Conservation (phyloP, 1,284 basidiomycete species). For the Cronartium quercuum region DNA sequence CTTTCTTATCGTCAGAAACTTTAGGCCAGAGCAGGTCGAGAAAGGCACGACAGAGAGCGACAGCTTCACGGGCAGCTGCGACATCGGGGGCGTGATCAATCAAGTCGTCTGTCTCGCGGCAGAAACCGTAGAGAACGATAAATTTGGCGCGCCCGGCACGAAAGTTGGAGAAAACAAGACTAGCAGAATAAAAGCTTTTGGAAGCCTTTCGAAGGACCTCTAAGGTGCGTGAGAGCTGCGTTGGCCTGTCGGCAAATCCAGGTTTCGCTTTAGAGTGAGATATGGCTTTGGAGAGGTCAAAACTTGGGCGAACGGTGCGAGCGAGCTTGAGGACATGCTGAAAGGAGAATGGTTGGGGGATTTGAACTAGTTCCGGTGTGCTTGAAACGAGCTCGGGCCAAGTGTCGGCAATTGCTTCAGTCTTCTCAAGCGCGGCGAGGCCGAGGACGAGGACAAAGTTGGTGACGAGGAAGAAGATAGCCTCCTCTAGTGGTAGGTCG, state of each 20-base stretch:
- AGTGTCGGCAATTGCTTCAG: slow-evolving; percentile 42
- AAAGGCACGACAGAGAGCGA: slow-evolving; percentile 40
- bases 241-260: not conserved
- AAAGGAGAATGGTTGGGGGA: not conserved
- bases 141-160: slow-evolving; percentile 25
- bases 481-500: slow-evolving; percentile 47
- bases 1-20: slow-evolving; percentile 26
- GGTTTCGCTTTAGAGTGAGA: not conserved
- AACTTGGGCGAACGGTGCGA: not conserved
- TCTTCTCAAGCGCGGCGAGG: slow-evolving; percentile 46
- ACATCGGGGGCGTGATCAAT: slow-evolving; percentile 45
- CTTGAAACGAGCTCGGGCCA: slow-evolving; percentile 20
- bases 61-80: slow-evolving; percentile 40
- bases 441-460: slow-evolving; percentile 46
- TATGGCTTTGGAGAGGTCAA: not conserved
- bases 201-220: slow-evolving; percentile 40
- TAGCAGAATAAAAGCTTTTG: slow-evolving; percentile 43
- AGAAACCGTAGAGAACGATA: slow-evolving; percentile 42
- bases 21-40: slow-evolving; percentile 41
- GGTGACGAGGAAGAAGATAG: slow-evolving; percentile 47
- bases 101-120: slow-evolving; percentile 48
- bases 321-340: slow-evolving; percentile 3
- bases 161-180: slow-evolving; percentile 40
- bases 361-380: not conserved
- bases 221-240: slow-evolving; percentile 11